Percentiles rank a stretch among this genome's conserved stretches.
Conservation (phyloP, 2,329 filamentous ascomycete species). For the Arthroderma uncinatum region DNA sequence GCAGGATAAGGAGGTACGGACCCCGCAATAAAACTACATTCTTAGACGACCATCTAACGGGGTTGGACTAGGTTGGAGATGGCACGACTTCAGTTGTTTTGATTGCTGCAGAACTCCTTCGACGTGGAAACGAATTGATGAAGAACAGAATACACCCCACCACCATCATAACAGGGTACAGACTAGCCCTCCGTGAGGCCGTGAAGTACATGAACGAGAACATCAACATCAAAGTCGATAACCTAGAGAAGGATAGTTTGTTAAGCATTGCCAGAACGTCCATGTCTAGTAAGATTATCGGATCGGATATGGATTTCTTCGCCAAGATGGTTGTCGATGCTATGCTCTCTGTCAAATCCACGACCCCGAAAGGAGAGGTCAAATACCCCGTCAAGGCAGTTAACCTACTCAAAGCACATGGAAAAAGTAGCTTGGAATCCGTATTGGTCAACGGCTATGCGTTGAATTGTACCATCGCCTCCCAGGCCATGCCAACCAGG, state of each 20-base stretch:
- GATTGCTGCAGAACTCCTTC: slow-evolving; percentile 88
- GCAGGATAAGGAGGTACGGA: slow-evolving; percentile 74
- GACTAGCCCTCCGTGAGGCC: slow-evolving; percentile 86
- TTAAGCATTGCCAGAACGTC: slow-evolving; percentile 95
- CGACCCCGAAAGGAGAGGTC: slow-evolving; percentile 76
- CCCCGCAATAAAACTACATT: neutral
- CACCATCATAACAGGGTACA: slow-evolving; percentile 97
- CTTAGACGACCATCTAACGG: neutral
- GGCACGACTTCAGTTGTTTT: slow-evolving; percentile 96
- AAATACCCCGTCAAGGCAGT: slow-evolving; percentile 99
- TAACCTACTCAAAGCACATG: slow-evolving; percentile 96
- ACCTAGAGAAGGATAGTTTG: slow-evolving; percentile 78
- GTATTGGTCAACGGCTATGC: slow-evolving; percentile 91
- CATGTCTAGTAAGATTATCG: slow-evolving; percentile 99
- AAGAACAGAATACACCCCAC: slow-evolving; percentile 99
- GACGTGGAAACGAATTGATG: slow-evolving; percentile 93
- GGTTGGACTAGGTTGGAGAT: slow-evolving; percentile 59
- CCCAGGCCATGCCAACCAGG: slow-evolving; percentile 91
- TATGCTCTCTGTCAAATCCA: slow-evolving; percentile 87
- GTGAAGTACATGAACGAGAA: slow-evolving; percentile 99
- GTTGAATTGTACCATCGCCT: slow-evolving; percentile 95
- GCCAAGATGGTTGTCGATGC: slow-evolving; percentile 94
- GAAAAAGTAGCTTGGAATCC: slow-evolving; percentile 77
- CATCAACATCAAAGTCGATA: slow-evolving; percentile 89
- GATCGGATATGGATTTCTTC: slow-evolving; percentile 91